A percentile compares a stretch with the other conserved stretches of the same genome.
These are phyloP conservation scores for Monosporascus sp. DNA, from an alignment of 2,329 filamentous ascomycete genomes.

Conservation along the genomic window DNA sequence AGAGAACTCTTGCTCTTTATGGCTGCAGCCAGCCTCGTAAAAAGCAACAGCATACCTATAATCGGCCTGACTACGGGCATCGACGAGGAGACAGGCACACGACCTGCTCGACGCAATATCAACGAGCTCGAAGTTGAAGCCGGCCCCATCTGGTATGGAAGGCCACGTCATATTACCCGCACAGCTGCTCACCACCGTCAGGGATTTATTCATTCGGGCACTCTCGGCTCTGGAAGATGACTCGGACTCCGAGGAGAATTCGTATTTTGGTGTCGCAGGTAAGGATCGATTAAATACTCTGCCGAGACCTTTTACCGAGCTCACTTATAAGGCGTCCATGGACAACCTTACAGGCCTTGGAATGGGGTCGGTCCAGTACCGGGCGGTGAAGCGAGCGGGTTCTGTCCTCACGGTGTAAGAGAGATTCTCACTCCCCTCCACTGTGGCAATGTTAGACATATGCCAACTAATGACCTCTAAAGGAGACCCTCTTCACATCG, in stretches of 20 bases:
- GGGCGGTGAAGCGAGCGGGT: slow-evolving; percentile 16
- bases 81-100: slow-evolving; percentile 27
- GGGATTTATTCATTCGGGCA: slow-evolving; percentile 46
- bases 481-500: slow-evolving; percentile 45
- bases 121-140: slow-evolving; percentile 33
- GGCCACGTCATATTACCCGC: not conserved
- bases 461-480: not conserved
- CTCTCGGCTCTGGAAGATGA: slow-evolving; percentile 37
- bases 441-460: not conserved
- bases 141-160: slow-evolving; percentile 19
- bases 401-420: slow-evolving; percentile 35
- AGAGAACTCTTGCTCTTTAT: slow-evolving; percentile 1
- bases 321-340: slow-evolving; percentile 19
- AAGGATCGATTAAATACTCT: slow-evolving; percentile 5
- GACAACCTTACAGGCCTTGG: slow-evolving; percentile 36
- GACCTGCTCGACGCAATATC: slow-evolving; percentile 42
- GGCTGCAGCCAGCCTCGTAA: not conserved
- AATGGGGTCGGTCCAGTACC: slow-evolving; percentile 31
- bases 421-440: not conserved
- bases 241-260: slow-evolving; percentile 35
- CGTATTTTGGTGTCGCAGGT: slow-evolving; percentile 48
- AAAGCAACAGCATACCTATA: slow-evolving; percentile 11
- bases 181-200: slow-evolving; percentile 9
- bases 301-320: not conserved
- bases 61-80: slow-evolving; percentile 21